Percentiles rank a stretch among this genome's conserved stretches.
These are phyloP conservation scores for Debaryomyces castellii DNA, from an alignment of 805 yeast genomes.

Conservation along the genomic window DNA sequence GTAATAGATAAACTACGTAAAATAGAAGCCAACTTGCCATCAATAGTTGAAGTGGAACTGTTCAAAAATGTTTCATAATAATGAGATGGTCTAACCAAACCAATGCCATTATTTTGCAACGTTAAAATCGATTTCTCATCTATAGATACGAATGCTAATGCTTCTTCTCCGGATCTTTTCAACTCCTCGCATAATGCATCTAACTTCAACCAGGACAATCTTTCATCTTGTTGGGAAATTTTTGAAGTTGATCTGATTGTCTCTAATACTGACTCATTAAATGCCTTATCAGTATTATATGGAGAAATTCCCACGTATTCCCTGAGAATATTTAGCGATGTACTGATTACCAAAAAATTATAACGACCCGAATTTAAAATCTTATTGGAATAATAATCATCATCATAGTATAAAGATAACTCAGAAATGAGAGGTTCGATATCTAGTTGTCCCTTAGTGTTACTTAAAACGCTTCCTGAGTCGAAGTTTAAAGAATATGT, in stretches of 20 bases:
- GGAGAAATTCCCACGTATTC: conserved; percentile 27
- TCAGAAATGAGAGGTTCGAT: conserved; percentile 13
- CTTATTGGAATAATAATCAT: conserved; percentile 42
- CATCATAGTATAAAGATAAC: conserved; percentile 22
- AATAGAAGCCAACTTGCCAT: conserved; percentile 18
- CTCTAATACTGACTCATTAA: conserved; percentile 29
- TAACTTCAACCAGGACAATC: conserved; percentile 65
- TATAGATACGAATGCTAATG: conserved; percentile 45
- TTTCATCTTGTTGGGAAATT: conserved; percentile 26
- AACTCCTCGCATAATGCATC: conserved; percentile 73
- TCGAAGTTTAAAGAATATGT: conserved; percentile 13
- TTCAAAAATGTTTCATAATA: conserved; percentile 24
- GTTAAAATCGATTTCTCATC: conserved; percentile 15
- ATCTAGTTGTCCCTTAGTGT: conserved; percentile 15
- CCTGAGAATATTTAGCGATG: conserved; percentile 54
- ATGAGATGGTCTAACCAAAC: conserved; percentile 31
- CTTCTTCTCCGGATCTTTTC: conserved; percentile 57
- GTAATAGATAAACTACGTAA: conserved; percentile 19
- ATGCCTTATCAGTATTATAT: conserved; percentile 8
- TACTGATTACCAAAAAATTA: conserved; percentile 46
- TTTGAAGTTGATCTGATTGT: conserved; percentile 15
- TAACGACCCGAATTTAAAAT: conserved; percentile 53
- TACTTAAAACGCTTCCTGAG: conserved; percentile 12
- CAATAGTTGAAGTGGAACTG: conserved; percentile 6
- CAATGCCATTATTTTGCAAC: conserved; percentile 33